A percentile compares a stretch with the other conserved stretches of the same genome.
Conservation (phyloP, 495 filamentous ascomycete genomes). For the Neurospora tetraspora region DNA sequence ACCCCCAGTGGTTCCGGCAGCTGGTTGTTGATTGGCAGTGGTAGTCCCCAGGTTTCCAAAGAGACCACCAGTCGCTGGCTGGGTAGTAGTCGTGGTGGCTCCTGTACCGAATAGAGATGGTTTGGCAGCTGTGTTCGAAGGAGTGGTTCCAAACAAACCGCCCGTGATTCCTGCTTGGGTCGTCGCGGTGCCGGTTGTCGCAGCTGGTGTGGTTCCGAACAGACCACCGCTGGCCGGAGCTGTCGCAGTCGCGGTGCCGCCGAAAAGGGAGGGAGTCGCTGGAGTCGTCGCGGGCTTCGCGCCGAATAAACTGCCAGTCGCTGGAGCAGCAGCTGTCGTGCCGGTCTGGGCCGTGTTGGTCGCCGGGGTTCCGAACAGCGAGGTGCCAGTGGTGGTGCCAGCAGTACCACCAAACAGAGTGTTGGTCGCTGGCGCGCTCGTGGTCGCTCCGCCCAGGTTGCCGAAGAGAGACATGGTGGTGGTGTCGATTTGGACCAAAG, state of each 20-base stretch:
- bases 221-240: neutral
- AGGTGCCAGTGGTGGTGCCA: neutral
- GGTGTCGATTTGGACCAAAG: neutral
- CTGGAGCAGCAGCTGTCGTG: constrained; percentile 7
- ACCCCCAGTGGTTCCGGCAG: neutral
- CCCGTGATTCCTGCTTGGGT: neutral
- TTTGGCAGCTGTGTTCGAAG: neutral
- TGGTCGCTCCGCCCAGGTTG: neutral
- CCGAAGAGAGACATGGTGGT: constrained; percentile 11
- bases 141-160: constrained; percentile 2
- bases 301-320: constrained; percentile 5
- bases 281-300: neutral
- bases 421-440: constrained; percentile 1
- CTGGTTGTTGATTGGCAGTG: neutral
- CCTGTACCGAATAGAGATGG: constrained; percentile 11
- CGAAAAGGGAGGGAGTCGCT: neutral
- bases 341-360: neutral
- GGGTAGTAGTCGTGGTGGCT: neutral
- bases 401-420: neutral
- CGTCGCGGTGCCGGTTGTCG: constrained; percentile 1
- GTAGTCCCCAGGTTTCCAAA: constrained; percentile 6
- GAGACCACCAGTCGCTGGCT: constrained; percentile 4
- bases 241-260: neutral
- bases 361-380: constrained; percentile 5
- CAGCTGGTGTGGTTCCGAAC: constrained; percentile 2